Percentiles rank a stretch among this genome's conserved stretches.
Evolutionary conservation across 2,329 filamentous ascomycete genomes (phyloP).

Genomic region (Ascochyta pisi): DNA sequence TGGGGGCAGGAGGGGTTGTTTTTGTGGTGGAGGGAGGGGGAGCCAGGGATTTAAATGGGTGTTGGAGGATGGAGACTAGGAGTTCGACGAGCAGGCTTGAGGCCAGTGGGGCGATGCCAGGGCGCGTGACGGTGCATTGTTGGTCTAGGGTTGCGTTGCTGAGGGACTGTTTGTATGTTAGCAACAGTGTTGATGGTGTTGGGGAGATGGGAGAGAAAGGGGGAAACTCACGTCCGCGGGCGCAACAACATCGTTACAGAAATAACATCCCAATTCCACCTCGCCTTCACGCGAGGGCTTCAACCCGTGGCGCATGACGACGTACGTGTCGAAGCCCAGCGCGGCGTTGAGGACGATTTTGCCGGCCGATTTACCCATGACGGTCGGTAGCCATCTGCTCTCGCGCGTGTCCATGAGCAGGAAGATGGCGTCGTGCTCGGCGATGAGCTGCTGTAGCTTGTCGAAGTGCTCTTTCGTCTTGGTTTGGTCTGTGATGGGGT

Average conservation of each 20-base stretch:
- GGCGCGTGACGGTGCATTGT: constrained; percentile 95
- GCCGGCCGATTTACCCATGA: constrained; percentile 90
- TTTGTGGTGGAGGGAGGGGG: constrained; percentile 31
- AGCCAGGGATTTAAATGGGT: constrained; percentile 52
- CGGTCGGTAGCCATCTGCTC: constrained; percentile 91
- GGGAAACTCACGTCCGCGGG: constrained; percentile 79
- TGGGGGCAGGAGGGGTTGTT: constrained; percentile 9
- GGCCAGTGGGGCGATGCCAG: constrained; percentile 89
- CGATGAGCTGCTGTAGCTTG: constrained; percentile 74
- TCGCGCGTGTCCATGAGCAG: constrained; percentile 97
- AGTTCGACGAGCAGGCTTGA: constrained; percentile 91
- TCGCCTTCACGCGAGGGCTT: constrained; percentile 58
- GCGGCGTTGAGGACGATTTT: constrained; percentile 98
- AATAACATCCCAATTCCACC: constrained; percentile 88
- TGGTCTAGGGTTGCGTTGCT: constrained; percentile 96
- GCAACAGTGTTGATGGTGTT: not conserved
- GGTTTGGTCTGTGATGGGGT: constrained; percentile 77
- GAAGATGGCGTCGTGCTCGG: constrained; percentile 90
- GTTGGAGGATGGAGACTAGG: constrained; percentile 85
- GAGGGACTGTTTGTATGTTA: constrained; percentile 68
- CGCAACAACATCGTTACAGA: constrained; percentile 97
- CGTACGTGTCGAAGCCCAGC: constrained; percentile 93
- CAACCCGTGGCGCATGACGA: constrained; percentile 94
- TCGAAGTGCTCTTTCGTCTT: constrained; percentile 78
- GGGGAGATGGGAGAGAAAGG: constrained; percentile 16